Percentiles rank a stretch among this genome's conserved stretches.
These are phyloP conservation scores for Mycena latifolia DNA, from an alignment of 768 basidiomycete genomes.

Conservation along the genomic window DNA sequence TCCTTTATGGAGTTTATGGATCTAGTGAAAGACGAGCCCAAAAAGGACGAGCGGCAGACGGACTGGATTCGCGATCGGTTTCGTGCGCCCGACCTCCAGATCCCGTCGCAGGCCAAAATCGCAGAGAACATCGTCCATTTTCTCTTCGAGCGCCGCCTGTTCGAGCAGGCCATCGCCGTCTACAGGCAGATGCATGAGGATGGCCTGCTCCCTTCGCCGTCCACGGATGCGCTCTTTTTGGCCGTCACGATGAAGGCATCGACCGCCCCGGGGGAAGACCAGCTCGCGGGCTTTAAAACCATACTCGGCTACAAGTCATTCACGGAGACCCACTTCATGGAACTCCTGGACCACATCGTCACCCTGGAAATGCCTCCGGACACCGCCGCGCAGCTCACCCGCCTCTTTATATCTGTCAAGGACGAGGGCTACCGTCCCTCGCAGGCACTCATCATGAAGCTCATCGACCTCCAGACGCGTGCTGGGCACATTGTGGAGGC, in stretches of 20 bases:
- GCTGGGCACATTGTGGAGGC: conserved; percentile 48
- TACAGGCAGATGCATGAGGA: conserved; percentile 57
- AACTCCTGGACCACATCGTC: conserved; percentile 41
- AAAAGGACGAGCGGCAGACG: neutral
- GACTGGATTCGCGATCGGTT: neutral
- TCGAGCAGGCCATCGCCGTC: conserved; percentile 53
- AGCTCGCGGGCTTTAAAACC: conserved; percentile 36
- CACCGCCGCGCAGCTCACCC: conserved; percentile 34
- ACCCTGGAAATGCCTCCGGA: conserved; percentile 33
- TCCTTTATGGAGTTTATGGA: conserved; percentile 32
- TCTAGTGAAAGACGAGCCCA: conserved; percentile 27
- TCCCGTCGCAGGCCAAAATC: conserved; percentile 34
- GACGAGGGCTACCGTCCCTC: conserved; percentile 42
- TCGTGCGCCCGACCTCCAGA: conserved; percentile 1
- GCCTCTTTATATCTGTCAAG: conserved; percentile 40
- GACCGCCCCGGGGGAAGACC: conserved; percentile 31
- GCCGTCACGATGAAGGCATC: conserved; percentile 46
- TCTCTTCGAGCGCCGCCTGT: conserved; percentile 53
- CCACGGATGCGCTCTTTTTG: conserved; percentile 56
- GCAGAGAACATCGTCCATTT: conserved; percentile 52
- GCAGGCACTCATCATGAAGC: conserved; percentile 48
- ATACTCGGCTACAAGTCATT: conserved; percentile 41
- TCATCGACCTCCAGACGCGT: conserved; percentile 52
- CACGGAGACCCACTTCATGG: conserved; percentile 44
- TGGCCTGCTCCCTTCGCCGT: conserved; percentile 50